These are phyloP conservation scores for Lagenidium giganteum DNA, from an alignment of 352 stramenopile species.

Conservation along the genomic window DNA sequence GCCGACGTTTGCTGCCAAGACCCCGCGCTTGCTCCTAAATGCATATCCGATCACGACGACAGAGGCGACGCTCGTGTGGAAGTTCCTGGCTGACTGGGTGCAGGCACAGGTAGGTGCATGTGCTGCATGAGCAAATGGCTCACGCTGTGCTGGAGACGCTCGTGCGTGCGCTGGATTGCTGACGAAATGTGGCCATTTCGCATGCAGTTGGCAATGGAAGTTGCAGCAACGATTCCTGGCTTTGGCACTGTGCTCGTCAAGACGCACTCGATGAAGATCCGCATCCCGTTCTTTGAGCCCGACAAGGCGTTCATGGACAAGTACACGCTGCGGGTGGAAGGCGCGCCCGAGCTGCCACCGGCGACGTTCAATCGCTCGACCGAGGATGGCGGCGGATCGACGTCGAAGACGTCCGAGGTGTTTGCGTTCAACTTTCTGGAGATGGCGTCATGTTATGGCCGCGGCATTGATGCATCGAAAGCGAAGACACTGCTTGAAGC, in stretches of 20 bases:
- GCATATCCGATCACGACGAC: slow-evolving; percentile 38
- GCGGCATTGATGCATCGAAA: slow-evolving; percentile 28
- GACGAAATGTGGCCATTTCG: not conserved
- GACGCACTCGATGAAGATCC: slow-evolving; percentile 44
- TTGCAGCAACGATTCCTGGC: slow-evolving; percentile 56
- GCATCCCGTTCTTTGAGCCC: slow-evolving; percentile 58
- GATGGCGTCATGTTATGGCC: slow-evolving; percentile 62
- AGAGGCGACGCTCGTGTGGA: slow-evolving; percentile 53
- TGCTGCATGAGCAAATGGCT: not conserved
- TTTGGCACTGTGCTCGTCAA: slow-evolving; percentile 57
- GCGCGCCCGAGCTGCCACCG: not conserved
- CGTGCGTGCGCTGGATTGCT: not conserved
- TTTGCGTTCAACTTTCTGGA: slow-evolving; percentile 56
- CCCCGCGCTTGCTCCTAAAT: slow-evolving; percentile 42
- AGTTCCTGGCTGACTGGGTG: slow-evolving; percentile 68
- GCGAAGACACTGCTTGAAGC: slow-evolving; percentile 61
- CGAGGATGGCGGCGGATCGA: not conserved
- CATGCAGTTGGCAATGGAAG: slow-evolving; percentile 63
- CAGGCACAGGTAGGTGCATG: slow-evolving; percentile 30
- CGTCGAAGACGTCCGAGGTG: slow-evolving; percentile 8
- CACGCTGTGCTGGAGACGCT: too few species aligned
- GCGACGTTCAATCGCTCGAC: not conserved
- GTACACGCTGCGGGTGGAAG: slow-evolving; percentile 36
- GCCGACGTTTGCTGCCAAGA: slow-evolving; percentile 28
- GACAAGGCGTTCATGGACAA: slow-evolving; percentile 48